Evolutionary conservation across 768 basidiomycete genomes (phyloP).

Genomic region (Suillus cothurnatus): DNA sequence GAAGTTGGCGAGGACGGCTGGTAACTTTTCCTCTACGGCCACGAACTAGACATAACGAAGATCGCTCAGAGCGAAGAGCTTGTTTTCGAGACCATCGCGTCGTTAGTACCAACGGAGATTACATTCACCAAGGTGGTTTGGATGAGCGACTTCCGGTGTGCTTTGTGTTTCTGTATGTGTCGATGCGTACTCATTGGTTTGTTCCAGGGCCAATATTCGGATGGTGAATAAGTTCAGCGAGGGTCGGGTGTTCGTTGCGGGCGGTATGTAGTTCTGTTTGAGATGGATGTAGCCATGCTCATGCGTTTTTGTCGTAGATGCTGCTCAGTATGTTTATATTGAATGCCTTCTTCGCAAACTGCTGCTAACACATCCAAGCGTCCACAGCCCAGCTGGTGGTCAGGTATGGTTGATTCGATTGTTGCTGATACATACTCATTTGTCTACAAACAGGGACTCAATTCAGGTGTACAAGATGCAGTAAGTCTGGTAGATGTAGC

Average conservation of each 20-base stretch:
- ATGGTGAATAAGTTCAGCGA: not conserved
- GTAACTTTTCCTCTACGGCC: conserved; percentile 15
- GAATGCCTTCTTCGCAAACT: not conserved
- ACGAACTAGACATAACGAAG: conserved; percentile 15
- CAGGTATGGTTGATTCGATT: not conserved
- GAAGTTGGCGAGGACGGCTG: conserved; percentile 26
- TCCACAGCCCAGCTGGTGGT: not conserved
- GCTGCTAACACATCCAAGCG: not conserved
- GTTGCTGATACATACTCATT: not conserved
- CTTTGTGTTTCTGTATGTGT: not conserved
- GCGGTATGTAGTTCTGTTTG: conserved; percentile 5
- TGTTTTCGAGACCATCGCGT: conserved; percentile 32
- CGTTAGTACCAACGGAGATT: conserved; percentile 16
- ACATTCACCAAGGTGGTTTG: conserved; percentile 29
- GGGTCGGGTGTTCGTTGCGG: not conserved
- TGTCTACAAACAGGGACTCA: conserved; percentile 34
- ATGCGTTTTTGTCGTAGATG: not conserved
- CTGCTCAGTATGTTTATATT: conserved; percentile 1
- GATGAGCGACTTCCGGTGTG: conserved; percentile 33
- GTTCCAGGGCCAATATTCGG: not conserved
- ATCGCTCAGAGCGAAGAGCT: conserved; percentile 24
- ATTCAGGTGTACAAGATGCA: conserved; percentile 40
- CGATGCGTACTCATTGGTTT: not conserved
- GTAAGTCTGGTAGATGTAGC: conserved; percentile 23
- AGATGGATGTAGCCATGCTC: not conserved